Base-by-base conservation (phyloP, 768 basidiomycete species). In the Lentinula guzmanii region DNA sequence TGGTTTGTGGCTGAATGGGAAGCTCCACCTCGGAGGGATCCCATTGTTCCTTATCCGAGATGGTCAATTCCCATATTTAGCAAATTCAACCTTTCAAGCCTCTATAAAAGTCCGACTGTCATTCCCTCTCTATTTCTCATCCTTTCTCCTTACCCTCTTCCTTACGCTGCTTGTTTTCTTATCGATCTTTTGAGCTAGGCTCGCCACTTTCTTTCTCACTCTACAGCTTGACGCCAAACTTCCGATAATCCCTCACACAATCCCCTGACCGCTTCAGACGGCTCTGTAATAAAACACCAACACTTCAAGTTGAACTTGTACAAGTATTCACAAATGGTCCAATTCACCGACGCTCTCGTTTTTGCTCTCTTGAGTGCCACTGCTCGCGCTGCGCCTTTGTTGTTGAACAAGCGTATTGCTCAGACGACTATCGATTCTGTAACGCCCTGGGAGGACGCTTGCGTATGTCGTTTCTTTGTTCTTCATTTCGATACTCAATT, bases 361-460 rank as follows among this genome's bases (percentile, higher is more conserved):
- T 66, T 77, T 42, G 66, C 71, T 64, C 64, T 77, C 50, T 64
- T 70, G 60, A 70, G 69, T 61, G 71, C 70, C 61, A 65, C 70
- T 53, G 73, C 70, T 41, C 64, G 69, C 46, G 76, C 71, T n/a
- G 70, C 72, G 5, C 79, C 79, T 21, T 43, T 58, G 28, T 37
- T 57, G 18, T 57, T 78, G 18, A 60, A 65, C 43, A 83, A 79
- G 69, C 79, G 81, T 28, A 83, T 82, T 63, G 75, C 76, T 10
- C 81, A 83, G 64, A 70, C 65, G 34, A 82, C 78, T 61, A 60
- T 71, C 6, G 70, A 70, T 6, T 74, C 79, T 8, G 78, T 78
- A 2, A 64, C 68, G 10, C 65, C 75, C 61, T 82, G 80, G 81
- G 77, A 79, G 55, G 60, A 72, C 62, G 80, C 82, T 50, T 82